These are phyloP conservation scores for Pistacia atlantica DNA, from an alignment of 345 rosid species.

Conservation along the genomic window DNA sequence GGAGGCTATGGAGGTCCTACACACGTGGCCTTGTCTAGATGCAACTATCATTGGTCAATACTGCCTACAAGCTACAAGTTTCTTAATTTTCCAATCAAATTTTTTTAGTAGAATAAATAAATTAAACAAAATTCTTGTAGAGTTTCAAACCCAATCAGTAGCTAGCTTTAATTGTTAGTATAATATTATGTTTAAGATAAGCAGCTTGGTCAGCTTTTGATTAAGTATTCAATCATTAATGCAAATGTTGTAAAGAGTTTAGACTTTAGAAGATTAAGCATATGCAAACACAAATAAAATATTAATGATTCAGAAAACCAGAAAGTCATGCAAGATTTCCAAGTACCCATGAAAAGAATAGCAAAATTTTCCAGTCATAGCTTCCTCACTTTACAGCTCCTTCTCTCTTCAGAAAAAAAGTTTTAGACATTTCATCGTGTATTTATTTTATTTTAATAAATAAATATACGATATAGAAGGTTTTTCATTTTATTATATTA, in stretches of 20 bases:
- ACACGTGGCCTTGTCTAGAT: slow-evolving; percentile 88
- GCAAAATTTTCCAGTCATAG: slow-evolving; percentile 20
- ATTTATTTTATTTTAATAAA: background rate
- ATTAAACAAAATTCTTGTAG: slow-evolving; percentile 14
- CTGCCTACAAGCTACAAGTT: slow-evolving; percentile 41
- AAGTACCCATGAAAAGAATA: slow-evolving; percentile 12
- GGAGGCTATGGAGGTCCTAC: slow-evolving; percentile 74
- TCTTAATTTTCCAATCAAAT: background rate
- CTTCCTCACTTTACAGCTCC: background rate
- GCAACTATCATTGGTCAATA: slow-evolving; percentile 61
- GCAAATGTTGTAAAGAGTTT: slow-evolving; percentile 7
- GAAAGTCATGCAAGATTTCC: slow-evolving; percentile 8
- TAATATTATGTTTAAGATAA: slow-evolving; percentile 29
- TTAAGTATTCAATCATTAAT: slow-evolving; percentile 37
- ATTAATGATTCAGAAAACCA: background rate
- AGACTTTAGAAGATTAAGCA: slow-evolving; percentile 7
- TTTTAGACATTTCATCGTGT: background rate
- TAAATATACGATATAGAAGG: too few relatives aligned
- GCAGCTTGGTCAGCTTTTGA: slow-evolving; percentile 28
- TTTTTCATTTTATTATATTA: too few relatives aligned
- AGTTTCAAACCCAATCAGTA: slow-evolving; percentile 19
- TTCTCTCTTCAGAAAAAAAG: background rate
- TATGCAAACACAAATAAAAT: slow-evolving; percentile 12
- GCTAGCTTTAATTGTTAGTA: background rate
- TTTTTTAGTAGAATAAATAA: background rate